Percentiles rank a stretch among this genome's conserved stretches.
Conservation (phyloP, 805 yeast genomes). For the Yarrowia sp. region DNA sequence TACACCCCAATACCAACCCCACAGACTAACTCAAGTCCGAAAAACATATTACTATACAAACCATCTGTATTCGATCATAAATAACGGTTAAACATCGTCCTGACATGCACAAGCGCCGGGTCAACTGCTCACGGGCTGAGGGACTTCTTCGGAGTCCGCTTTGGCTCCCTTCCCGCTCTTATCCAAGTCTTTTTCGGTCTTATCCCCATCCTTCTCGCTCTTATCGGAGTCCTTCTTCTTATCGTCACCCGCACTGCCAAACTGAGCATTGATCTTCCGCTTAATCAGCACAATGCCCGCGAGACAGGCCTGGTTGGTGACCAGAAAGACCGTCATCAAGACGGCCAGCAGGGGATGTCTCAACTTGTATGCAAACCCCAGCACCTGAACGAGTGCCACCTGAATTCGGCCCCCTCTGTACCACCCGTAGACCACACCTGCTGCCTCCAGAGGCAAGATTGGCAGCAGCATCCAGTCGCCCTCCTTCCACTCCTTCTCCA, state of each 20-base stretch:
- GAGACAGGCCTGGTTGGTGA: conserved; percentile 1
- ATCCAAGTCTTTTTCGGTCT: too few species aligned
- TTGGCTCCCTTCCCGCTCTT: too few species aligned
- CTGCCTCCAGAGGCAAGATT: conserved; percentile 1
- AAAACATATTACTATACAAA: conserved; percentile 4
- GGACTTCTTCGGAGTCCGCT: background rate
- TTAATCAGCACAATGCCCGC: conserved; percentile 13
- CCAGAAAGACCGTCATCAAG: background rate
- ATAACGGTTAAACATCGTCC: background rate
- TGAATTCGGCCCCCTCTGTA: background rate
- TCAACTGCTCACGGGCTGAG: background rate
- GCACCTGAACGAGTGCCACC: background rate
- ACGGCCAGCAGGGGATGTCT: conserved; percentile 7
- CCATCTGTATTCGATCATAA: background rate
- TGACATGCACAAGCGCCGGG: too few species aligned
- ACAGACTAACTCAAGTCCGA: background rate
- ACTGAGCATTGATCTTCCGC: conserved; percentile 6
- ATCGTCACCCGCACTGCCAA: background rate
- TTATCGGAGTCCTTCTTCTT: background rate
- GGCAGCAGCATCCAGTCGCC: conserved; percentile 4
- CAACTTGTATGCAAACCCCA: conserved; percentile 9
- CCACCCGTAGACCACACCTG: background rate
- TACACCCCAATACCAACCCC: too few species aligned
- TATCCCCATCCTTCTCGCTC: background rate
- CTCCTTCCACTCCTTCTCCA: conserved; percentile 21